Evolutionary conservation across 176 grass and related monocot species (phyloP), one percentile per base, ranked within the genome.

Genomic region (Alopecurus myosuroides): DNA sequence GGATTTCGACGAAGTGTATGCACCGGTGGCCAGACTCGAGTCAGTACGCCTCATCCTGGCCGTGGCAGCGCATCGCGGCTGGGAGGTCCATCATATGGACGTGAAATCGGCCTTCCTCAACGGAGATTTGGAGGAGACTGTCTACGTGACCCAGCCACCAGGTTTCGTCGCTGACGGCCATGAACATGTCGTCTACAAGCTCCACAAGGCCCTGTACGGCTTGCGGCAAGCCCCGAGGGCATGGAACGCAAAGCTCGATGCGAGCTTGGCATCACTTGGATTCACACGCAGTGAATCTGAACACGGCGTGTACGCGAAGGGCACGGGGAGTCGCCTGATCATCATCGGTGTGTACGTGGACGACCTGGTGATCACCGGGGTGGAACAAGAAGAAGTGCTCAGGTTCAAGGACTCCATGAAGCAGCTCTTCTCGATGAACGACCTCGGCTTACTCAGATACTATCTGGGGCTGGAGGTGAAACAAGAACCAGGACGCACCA

Each of bases 401-500:
- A 1, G 0, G 0, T 69, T 69, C 35, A 69, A 69, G 1, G 9
- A 44, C 1, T 7, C 37, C 2, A 68, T 68, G 64, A 22, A 37
- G 19, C 1, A 1, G 3, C 33, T 20, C 2, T 68, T 61, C 12
- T 11, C 12, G 0, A 61, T 61, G 57, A 61, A 31, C 9, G 7
- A 66, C 1, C 31, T 66, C 0, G 69, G 69, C 0, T 5, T 40
- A 0, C 22, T 70, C 0, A 11, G 2, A 1, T 46, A 17, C 12
- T 72, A 72, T 1, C 23, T 72, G 0, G 41, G 40, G 0, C 25
- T 72, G 0, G 69, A 72, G 1, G 70, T 73, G 1, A 6, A 6
- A 0, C 70, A 73, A 7, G n/a, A 1, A 0, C 41, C 12, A 0
- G 2, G 0, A 0, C 0, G 0, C 0, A 73, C 28, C 2, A 3